Evolutionary conservation across 1,139 yeast genomes (phyloP).

Genomic region (Starmera stellimalicola): DNA sequence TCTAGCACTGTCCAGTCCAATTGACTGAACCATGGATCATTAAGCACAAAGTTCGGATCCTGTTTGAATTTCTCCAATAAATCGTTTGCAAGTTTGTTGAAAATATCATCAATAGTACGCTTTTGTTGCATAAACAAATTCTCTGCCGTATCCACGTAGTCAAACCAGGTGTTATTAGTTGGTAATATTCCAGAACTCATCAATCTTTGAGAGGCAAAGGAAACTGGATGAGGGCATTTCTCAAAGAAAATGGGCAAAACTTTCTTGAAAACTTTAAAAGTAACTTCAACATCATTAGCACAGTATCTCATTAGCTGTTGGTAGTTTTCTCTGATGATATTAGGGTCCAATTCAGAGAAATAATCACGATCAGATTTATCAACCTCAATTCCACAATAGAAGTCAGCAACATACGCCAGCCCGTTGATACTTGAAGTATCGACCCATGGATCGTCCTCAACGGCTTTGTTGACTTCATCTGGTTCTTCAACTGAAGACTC

Average conservation of each 20-base stretch:
- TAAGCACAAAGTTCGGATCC: constrained; percentile 19
- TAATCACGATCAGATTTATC: constrained; percentile 59
- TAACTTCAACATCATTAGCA: constrained; percentile 73
- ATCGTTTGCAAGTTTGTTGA: constrained; percentile 52
- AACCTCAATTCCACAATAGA: constrained; percentile 67
- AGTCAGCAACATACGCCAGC: constrained; percentile 67
- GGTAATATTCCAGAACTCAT: constrained; percentile 77
- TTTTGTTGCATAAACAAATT: constrained; percentile 50
- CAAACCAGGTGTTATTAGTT: constrained; percentile 64
- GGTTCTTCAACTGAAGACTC: constrained; percentile 11
- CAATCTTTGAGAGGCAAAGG: constrained; percentile 78
- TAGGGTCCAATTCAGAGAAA: constrained; percentile 48
- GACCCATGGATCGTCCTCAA: constrained; percentile 65
- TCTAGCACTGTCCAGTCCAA: constrained; percentile 77
- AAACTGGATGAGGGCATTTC: constrained; percentile 88
- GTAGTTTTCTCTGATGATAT: constrained; percentile 48
- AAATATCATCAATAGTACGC: constrained; percentile 44
- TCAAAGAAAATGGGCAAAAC: constrained; percentile 60
- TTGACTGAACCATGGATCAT: constrained; percentile 86
- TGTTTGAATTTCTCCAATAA: constrained; percentile 34
- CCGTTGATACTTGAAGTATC: constrained; percentile 70
- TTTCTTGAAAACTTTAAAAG: constrained; percentile 59
- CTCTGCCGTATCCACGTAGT: constrained; percentile 66
- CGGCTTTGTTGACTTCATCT: constrained; percentile 17
- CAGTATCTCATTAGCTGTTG: constrained; percentile 65